Evolutionary conservation across 148 eudicot species (phyloP), one percentile per base, ranked within the genome.

Genomic region (Spergularia bocconei): DNA sequence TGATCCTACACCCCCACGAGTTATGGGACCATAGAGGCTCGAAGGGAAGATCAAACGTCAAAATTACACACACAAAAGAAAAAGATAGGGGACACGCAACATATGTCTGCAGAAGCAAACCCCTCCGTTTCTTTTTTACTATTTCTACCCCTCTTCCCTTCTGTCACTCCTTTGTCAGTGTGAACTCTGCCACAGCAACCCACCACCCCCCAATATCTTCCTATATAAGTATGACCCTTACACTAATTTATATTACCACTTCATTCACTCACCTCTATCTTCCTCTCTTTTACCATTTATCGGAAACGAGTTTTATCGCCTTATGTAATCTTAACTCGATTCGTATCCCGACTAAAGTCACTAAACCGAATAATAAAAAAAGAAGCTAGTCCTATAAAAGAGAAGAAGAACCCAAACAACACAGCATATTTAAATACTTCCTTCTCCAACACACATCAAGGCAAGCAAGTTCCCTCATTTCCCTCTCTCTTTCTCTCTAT

Each of bases 71-170:
- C 36, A 29, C 36, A 29, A 59, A 11, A 23, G 10, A 13, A 33
- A 20, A 68, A 68, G 53, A 13, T 21, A 29, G 11, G 7, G 57
- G 53, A 50, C 71, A 68, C 71, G 71, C 57, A 68, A 68, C 56
- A 63, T 23, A 63, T 23, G 53, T 68, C 56, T 51, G 56, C 51
- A 68, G 51, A 68, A 48, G 71, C 56, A 68, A 50, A 13, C 16
- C 29, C 14, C 33, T 36, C 33, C 10, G 7, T 21, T 20, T 20
- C 2, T 20, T n/a, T 23, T 20, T 60, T 20, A 44, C 10, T 44
- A 9, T 44, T 44, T 44, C 10, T 10, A 6, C 48, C 48, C 5
- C 10, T 44, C 48, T 44, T 55, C 20, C 59, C 20, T 55, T 55
- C 19, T 55, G 59, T 55, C 59, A 55, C 59, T 55, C 59, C 59